A percentile compares a stretch with the other conserved stretches of the same genome.
phyloP scores from a whole-genome alignment of 2,329 filamentous ascomycete species.

The Alternaria incomplexa region DNA sequence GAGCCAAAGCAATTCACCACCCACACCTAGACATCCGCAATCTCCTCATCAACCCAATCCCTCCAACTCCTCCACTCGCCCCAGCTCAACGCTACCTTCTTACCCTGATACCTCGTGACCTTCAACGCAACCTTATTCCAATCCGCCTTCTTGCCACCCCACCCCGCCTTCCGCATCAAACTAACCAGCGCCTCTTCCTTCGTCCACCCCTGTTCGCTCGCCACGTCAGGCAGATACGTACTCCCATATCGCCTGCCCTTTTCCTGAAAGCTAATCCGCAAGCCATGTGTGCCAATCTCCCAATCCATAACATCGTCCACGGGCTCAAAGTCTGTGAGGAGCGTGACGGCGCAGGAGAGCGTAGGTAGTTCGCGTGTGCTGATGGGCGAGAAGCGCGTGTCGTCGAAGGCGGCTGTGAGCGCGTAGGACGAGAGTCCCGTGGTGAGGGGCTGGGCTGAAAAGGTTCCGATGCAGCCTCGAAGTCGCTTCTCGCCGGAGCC shows the following conservation, averaged over 20 bases:
- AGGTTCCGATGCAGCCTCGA: constrained; percentile 92
- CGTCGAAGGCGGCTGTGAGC: constrained; percentile 60
- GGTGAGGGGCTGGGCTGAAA: constrained; percentile 10
- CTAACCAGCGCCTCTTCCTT: constrained; percentile 91
- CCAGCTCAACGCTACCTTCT: constrained; percentile 74
- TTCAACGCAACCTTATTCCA: constrained; percentile 83
- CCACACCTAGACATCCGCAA: constrained; percentile 10
- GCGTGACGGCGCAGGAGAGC: constrained; percentile 66
- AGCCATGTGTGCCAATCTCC: constrained; percentile 83
- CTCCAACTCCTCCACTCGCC: constrained; percentile 80
- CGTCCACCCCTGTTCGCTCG: constrained; percentile 90
- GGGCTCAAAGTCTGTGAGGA: constrained; percentile 85
- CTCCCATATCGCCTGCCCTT: constrained; percentile 76
- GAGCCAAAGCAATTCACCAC: background rate
- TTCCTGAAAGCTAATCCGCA: constrained; percentile 84
- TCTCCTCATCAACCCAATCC: constrained; percentile 66
- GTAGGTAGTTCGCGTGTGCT: constrained; percentile 47
- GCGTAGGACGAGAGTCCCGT: constrained; percentile 13
- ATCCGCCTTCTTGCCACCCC: constrained; percentile 69
- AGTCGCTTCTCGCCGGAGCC: constrained; percentile 66
- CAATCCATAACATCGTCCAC: constrained; percentile 79
- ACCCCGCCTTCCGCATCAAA: constrained; percentile 93
- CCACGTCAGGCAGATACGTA: constrained; percentile 92
- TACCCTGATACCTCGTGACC: constrained; percentile 85
- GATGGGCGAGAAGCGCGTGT: constrained; percentile 67